phyloP scores from a whole-genome alignment of 2,329 filamentous ascomycete species.

The Talaromyces sp. region DNA sequence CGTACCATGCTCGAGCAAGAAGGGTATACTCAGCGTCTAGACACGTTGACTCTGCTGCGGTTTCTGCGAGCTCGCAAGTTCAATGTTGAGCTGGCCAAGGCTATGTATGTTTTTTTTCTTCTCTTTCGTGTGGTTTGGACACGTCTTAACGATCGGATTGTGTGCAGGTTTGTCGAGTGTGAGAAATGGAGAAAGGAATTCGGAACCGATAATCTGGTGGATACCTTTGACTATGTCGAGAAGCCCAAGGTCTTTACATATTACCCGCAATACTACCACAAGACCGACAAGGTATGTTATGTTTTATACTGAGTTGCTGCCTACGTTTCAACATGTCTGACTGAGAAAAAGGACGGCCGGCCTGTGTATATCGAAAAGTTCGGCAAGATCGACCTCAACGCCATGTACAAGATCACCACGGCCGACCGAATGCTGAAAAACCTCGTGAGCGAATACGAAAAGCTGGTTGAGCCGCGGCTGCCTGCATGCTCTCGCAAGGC shows the following conservation, averaged over 20 bases:
- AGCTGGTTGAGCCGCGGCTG: constrained; percentile 84
- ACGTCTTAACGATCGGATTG: constrained; percentile 15
- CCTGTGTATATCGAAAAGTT: constrained; percentile 96
- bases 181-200: constrained; percentile 90
- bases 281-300: constrained; percentile 52
- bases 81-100: constrained; percentile 74
- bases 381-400: constrained; percentile 83
- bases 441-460: constrained; percentile 96
- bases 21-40: constrained; percentile 77
- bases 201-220: constrained; percentile 74
- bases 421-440: constrained; percentile 93
- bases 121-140: neutral
- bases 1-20: constrained; percentile 77
- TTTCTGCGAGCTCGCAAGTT: constrained; percentile 96
- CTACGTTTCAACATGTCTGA: neutral
- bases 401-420: constrained; percentile 90
- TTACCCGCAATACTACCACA: constrained; percentile 99
- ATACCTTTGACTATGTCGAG: constrained; percentile 81
- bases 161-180: constrained; percentile 76
- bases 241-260: constrained; percentile 78
- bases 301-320: neutral
- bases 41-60: constrained; percentile 87
- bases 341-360: constrained; percentile 69
- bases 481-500: constrained; percentile 93
- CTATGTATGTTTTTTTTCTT: constrained; percentile 63